Evolutionary conservation across 2,329 filamentous ascomycete genomes (phyloP).

Genomic region (Fusarium continuum): DNA sequence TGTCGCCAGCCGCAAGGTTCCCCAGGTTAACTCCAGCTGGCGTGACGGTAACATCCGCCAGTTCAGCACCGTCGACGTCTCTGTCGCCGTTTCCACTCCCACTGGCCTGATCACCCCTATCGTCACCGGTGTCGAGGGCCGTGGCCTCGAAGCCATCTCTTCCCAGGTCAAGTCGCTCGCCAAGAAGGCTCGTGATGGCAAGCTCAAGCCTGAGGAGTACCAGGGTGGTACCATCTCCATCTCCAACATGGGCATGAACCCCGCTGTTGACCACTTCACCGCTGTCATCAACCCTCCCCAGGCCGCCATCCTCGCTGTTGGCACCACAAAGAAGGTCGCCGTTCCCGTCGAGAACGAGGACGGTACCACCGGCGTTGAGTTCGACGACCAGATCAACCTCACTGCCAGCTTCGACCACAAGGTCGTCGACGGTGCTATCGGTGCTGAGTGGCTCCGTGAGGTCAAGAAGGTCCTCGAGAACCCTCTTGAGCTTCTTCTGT

Average conservation of each 20-base stretch:
- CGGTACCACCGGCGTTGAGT: constrained; percentile 77
- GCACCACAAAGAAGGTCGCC: constrained; percentile 95
- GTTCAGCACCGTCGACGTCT: constrained; percentile 92
- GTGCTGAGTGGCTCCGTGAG: constrained; percentile 95
- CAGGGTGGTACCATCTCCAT: constrained; percentile 99
- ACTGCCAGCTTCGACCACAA: constrained; percentile 99
- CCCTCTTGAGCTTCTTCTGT: constrained; percentile 93
- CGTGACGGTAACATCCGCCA: constrained; percentile 89
- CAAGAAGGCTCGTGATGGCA: constrained; percentile 94
- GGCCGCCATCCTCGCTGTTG: constrained; percentile 92
- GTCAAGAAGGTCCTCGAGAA: constrained; percentile 98
- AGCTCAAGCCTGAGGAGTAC: constrained; percentile 99
- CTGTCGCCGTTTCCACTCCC: constrained; percentile 93
- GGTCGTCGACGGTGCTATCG: constrained; percentile 95
- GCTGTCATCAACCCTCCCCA: constrained; percentile 99
- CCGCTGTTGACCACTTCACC: constrained; percentile 94
- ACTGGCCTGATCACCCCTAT: constrained; percentile 97
- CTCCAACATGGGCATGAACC: constrained; percentile 99
- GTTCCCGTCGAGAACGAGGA: constrained; percentile 87
- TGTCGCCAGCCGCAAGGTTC: constrained; percentile 90
- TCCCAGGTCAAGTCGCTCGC: constrained; percentile 93
- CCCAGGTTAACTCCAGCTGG: constrained; percentile 96
- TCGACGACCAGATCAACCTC: constrained; percentile 96
- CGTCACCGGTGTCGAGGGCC: constrained; percentile 85
- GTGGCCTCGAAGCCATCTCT: constrained; percentile 90